Evolutionary conservation across 805 yeast genomes (phyloP), one percentile per base, ranked within the genome.

Genomic region (Clavispora fructus): DNA sequence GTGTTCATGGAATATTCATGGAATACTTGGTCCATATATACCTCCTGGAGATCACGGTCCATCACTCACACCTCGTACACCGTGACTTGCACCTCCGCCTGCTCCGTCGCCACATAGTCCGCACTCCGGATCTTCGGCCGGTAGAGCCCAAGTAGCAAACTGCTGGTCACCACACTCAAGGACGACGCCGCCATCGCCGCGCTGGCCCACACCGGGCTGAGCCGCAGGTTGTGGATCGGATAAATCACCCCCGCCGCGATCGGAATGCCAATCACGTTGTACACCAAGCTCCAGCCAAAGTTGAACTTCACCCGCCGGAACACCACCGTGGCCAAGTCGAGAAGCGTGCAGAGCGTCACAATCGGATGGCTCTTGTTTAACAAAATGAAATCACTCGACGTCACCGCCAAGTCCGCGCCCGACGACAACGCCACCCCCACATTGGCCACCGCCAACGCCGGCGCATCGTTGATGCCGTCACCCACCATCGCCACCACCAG

Each of bases 381-480:
- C 29, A 87, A 66, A 16, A 86, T 83, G 56, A 86, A 85, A 60
- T 86, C 88, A 47, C 87, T 83, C 3, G 90, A 80, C 2, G 85
- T 79, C 43, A 85, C 69, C 0, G 94, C 91, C 41, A 86, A 67
- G 53, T 87, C 94, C 1, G 90, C 80, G 0, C 92, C 92, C 0
- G 84, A 75, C 0, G 90, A 85, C 50, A 86, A 69, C 0, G 94
- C 90, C 40, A 86, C 74, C 4, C 94, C 94, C 17, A 87, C 82
- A 64, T 85, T 88, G 0, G 94, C 88, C 1, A 77, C 68, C 4
- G 89, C 77, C 43, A 87, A 66, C 0, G 94, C 88, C 1, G 92
- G 92, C 0, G 94, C 89, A 62, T 87, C 94, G 60, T 86, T 87
- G 30, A 86, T 80, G 17, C 94, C 94, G 56, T 86, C 94, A 9